Percentiles rank a stretch among this genome's conserved stretches.
phyloP scores from a whole-genome alignment of 176 grass and related monocot genomes.

The Carex littledalei region DNA sequence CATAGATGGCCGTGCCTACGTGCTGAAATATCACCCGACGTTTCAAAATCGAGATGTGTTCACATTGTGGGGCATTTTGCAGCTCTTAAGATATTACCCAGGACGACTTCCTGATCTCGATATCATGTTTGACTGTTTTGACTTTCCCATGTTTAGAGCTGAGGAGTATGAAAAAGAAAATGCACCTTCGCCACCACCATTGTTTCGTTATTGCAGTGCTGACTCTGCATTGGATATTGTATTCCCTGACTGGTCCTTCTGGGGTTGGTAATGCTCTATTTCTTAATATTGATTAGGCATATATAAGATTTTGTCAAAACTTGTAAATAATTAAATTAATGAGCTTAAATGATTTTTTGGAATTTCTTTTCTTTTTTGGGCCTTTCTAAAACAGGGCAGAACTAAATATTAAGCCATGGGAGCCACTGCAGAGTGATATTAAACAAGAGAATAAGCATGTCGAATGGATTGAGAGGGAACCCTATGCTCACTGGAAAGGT shows the following conservation, averaged over 20 bases:
- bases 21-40: conserved; percentile 37
- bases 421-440: conserved; percentile 37
- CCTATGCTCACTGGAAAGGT: conserved; percentile 96
- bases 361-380: background rate
- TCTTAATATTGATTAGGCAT: background rate
- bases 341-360: background rate
- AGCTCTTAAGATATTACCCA: conserved; percentile 72
- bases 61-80: conserved; percentile 81
- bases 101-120: conserved; percentile 79
- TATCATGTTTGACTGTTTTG: conserved; percentile 88
- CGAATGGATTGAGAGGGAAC: conserved; percentile 55
- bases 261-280: conserved; percentile 80
- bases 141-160: conserved; percentile 51
- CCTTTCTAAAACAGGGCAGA: conserved; percentile 49
- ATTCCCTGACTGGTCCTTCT: conserved; percentile 96
- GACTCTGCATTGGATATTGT: conserved; percentile 61
- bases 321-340: conserved; percentile 6
- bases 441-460: conserved; percentile 41
- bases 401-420: conserved; percentile 92
- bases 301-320: background rate
- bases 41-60: conserved; percentile 76
- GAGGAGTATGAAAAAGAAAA: conserved; percentile 31
- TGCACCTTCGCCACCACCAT: conserved; percentile 35
- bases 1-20: conserved; percentile 39
- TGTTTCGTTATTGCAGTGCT: conserved; percentile 77